Evolutionary conservation across 2,329 filamentous ascomycete genomes (phyloP).

Genomic region (Beauveria sp.): DNA sequence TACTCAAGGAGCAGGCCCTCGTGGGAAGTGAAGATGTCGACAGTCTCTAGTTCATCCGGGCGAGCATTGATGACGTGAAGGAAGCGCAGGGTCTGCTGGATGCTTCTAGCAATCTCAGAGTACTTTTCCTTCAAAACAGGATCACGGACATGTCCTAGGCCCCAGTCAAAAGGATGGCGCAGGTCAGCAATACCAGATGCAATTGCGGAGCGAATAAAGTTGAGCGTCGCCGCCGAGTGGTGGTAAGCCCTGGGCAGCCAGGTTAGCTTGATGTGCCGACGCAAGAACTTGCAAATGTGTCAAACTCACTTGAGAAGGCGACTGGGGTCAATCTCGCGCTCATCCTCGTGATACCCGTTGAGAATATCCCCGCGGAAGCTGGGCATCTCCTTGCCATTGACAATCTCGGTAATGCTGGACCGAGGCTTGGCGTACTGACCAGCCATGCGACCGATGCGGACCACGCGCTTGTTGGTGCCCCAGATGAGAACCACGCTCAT

Average conservation of each 20-base stretch:
- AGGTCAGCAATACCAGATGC: slow-evolving; percentile 87
- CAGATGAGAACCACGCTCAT: slow-evolving; percentile 96
- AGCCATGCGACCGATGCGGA: slow-evolving; percentile 91
- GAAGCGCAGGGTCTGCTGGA: slow-evolving; percentile 87
- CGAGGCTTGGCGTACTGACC: slow-evolving; percentile 96
- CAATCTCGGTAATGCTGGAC: slow-evolving; percentile 76
- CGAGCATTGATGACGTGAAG: slow-evolving; percentile 89
- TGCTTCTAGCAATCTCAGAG: slow-evolving; percentile 71
- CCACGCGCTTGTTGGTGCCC: slow-evolving; percentile 73
- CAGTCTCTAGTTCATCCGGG: slow-evolving; percentile 75
- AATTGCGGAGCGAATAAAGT: slow-evolving; percentile 80
- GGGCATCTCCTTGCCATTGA: slow-evolving; percentile 73
- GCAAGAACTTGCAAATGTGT: neutral
- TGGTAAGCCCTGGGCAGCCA: slow-evolving; percentile 67
- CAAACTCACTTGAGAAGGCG: slow-evolving; percentile 61
- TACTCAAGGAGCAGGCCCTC: slow-evolving; percentile 93
- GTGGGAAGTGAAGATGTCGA: slow-evolving; percentile 92
- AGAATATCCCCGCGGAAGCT: slow-evolving; percentile 94
- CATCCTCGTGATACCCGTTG: slow-evolving; percentile 74
- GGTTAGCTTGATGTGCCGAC: slow-evolving; percentile 7
- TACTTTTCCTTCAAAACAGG: slow-evolving; percentile 80
- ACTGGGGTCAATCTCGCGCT: slow-evolving; percentile 72
- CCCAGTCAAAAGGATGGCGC: slow-evolving; percentile 91
- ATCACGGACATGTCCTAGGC: slow-evolving; percentile 82
- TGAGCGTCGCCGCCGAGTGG: slow-evolving; percentile 88